These are phyloP conservation scores for Xylaria acuta DNA, from an alignment of 495 filamentous ascomycete genomes.

Conservation along the genomic window DNA sequence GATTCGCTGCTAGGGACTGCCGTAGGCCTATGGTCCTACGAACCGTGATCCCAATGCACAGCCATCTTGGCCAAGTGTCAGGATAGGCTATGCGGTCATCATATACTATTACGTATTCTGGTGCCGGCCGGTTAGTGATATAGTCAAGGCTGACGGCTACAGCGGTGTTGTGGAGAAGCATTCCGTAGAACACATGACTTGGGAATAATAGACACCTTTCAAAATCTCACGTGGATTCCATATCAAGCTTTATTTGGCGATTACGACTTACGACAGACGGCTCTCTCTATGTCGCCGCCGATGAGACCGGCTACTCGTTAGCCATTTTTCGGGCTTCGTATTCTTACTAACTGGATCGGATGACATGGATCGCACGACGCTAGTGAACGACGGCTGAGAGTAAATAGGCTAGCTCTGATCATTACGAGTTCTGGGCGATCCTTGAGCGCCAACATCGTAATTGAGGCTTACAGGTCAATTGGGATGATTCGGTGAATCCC, in stretches of 20 bases:
- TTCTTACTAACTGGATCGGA: background rate
- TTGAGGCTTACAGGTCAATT: background rate
- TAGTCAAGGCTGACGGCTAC: background rate
- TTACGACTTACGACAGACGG: background rate
- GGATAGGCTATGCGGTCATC: background rate
- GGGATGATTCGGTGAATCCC: background rate
- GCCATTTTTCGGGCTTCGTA: slow-evolving; percentile 9
- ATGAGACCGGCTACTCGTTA: background rate
- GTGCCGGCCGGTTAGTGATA: background rate
- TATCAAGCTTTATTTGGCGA: slow-evolving; percentile 2
- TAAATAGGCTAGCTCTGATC: background rate
- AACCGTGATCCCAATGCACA: background rate
- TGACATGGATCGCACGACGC: slow-evolving; percentile 12
- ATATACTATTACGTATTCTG: slow-evolving; percentile 15
- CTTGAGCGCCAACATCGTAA: background rate
- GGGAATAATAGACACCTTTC: background rate
- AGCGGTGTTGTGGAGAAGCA: background rate
- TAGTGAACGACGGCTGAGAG: slow-evolving; percentile 10
- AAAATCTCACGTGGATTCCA: slow-evolving; percentile 5
- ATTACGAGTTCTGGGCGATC: slow-evolving; percentile 10
- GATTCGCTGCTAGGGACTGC: background rate
- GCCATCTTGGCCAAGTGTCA: background rate
- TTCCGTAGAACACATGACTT: slow-evolving; percentile 2
- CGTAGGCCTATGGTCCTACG: background rate
- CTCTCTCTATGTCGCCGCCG: background rate